Conservation (phyloP, 2,329 filamentous ascomycete genomes). For the Byssoonygena ceratinophila region DNA sequence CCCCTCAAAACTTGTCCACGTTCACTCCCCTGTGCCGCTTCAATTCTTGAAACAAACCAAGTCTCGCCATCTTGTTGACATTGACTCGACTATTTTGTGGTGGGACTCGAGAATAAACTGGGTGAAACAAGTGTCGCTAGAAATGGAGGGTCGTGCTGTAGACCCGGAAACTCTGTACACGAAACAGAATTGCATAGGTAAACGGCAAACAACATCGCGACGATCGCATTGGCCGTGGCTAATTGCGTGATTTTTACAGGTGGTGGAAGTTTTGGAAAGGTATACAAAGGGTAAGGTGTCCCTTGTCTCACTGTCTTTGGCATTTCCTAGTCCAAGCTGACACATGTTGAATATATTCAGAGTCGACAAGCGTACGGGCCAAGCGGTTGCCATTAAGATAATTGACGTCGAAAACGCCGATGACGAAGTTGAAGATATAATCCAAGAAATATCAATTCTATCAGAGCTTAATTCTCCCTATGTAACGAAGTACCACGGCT, state of each 20-base stretch:
- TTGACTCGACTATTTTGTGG: not conserved
- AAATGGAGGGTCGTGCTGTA: constrained; percentile 36
- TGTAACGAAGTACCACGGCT: constrained; percentile 96
- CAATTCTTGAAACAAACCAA: not conserved
- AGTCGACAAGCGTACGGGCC: constrained; percentile 84
- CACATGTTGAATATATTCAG: constrained; percentile 38
- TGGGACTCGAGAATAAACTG: not conserved
- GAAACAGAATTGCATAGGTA: constrained; percentile 82
- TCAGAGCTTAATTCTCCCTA: constrained; percentile 93
- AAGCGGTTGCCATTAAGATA: constrained; percentile 93
- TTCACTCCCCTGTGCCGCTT: not conserved
- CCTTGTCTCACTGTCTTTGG: not conserved
- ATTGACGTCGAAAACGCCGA: constrained; percentile 99
- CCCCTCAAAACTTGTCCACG: not conserved
- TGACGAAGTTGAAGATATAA: constrained; percentile 98
- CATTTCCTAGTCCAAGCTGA: not conserved
- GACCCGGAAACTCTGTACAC: constrained; percentile 90
- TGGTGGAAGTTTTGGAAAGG: constrained; percentile 94
- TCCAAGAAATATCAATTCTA: constrained; percentile 94
- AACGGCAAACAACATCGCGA: constrained; percentile 21
- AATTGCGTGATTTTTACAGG: constrained; percentile 43
- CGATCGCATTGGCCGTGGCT: not conserved
- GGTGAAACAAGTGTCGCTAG: not conserved
- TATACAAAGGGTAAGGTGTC: constrained; percentile 76
- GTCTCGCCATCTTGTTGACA: not conserved